Conservation (phyloP, 495 filamentous ascomycete species). For the Cudoniella acicularis region DNA sequence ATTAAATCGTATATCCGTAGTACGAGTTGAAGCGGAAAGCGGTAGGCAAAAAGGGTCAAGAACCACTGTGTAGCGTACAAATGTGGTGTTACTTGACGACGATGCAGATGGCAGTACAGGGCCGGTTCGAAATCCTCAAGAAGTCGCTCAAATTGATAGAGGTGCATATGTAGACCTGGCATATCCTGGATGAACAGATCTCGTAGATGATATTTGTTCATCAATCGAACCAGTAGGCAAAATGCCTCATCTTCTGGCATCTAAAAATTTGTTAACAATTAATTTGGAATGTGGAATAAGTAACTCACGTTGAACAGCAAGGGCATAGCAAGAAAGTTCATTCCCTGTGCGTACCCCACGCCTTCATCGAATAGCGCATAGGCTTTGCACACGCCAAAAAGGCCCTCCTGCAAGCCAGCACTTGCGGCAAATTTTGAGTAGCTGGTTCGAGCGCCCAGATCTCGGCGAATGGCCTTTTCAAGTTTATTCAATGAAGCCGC, state of each 20-base stretch:
- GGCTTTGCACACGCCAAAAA: constrained; percentile 95
- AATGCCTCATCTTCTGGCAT: constrained; percentile 99
- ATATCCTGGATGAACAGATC: constrained; percentile 95
- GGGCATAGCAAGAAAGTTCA: constrained; percentile 99
- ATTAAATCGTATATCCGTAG: constrained; percentile 96
- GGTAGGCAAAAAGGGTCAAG: constrained; percentile 96
- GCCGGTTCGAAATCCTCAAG: constrained; percentile 93
- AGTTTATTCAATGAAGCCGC: constrained; percentile 68
- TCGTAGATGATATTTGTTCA: constrained; percentile 93
- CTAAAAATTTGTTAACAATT: constrained; percentile 37
- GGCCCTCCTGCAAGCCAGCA: constrained; percentile 85
- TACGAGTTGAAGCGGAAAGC: constrained; percentile 94
- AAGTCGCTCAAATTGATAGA: constrained; percentile 93
- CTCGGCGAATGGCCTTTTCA: constrained; percentile 85
- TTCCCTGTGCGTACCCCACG: constrained; percentile 96
- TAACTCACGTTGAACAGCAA: constrained; percentile 83
- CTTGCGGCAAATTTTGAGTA: constrained; percentile 91
- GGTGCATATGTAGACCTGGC: constrained; percentile 87
- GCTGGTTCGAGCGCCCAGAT: constrained; percentile 89
- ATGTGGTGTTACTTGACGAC: constrained; percentile 81
- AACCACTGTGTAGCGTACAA: constrained; percentile 99
- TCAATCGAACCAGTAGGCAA: constrained; percentile 83
- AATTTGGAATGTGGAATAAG: neutral
- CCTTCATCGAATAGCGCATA: constrained; percentile 93
- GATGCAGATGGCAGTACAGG: constrained; percentile 89